phyloP scores from a whole-genome alignment of 371 early-diverging fungal species.

The Lichtheimia hyalospora region DNA sequence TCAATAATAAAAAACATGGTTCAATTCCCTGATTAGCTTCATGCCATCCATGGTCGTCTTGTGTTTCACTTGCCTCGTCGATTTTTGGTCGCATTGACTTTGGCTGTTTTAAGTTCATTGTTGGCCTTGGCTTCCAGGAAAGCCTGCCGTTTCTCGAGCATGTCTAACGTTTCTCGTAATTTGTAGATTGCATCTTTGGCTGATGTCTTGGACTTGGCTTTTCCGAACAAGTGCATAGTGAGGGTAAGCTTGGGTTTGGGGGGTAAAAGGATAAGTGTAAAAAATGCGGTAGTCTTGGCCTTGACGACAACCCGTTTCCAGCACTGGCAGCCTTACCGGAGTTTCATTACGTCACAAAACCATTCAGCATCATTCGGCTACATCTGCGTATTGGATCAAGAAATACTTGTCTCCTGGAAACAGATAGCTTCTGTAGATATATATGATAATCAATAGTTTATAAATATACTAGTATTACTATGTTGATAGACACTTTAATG shows the following conservation, averaged over 20 bases:
- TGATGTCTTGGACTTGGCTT: conserved; percentile 74
- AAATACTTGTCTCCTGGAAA: too few species aligned
- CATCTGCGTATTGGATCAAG: too few species aligned
- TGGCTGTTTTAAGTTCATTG: conserved; percentile 85
- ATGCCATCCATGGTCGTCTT: not conserved
- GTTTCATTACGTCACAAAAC: conserved; percentile 1
- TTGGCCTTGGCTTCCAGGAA: conserved; percentile 88
- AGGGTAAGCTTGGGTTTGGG: not conserved
- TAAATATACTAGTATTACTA: too few species aligned
- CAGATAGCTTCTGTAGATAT: too few species aligned
- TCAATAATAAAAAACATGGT: not conserved
- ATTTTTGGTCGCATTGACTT: conserved; percentile 91
- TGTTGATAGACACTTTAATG: too few species aligned
- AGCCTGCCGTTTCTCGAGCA: conserved; percentile 93
- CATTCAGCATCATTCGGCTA: too few species aligned
- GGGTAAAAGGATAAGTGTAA: not conserved
- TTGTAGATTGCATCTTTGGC: conserved; percentile 95
- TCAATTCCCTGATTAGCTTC: not conserved
- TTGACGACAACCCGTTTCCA: not conserved
- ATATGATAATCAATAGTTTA: too few species aligned
- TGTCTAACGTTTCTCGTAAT: conserved; percentile 86
- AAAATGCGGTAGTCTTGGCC: conserved; percentile 2
- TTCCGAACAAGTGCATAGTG: conserved; percentile 80
- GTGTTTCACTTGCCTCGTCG: conserved; percentile 67
- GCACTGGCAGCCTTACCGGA: not conserved